Percentiles rank a stretch among this genome's conserved stretches.
These are phyloP conservation scores for Lasiodiplodia sp. DNA, from an alignment of 2,329 filamentous ascomycete genomes.

Conservation along the genomic window DNA sequence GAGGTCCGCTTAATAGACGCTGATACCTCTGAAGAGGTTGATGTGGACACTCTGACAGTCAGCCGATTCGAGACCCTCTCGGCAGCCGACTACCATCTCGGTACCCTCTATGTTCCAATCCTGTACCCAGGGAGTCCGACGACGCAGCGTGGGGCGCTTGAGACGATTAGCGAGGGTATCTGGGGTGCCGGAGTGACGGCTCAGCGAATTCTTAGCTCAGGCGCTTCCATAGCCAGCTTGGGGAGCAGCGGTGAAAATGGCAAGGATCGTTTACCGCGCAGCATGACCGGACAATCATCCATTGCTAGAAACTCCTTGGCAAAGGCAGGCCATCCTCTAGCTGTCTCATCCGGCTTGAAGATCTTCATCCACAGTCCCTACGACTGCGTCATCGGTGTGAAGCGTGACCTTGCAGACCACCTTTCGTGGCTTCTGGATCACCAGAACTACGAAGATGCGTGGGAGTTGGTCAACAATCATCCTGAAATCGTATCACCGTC, in stretches of 20 bases:
- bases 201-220: slow-evolving; percentile 84
- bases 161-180: slow-evolving; percentile 77
- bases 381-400: slow-evolving; percentile 91
- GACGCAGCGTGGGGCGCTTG: slow-evolving; percentile 73
- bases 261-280: slow-evolving; percentile 14
- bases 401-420: slow-evolving; percentile 85
- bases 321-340: slow-evolving; percentile 55
- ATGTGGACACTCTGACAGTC: slow-evolving; percentile 84
- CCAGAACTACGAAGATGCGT: slow-evolving; percentile 82
- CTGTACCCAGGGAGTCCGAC: slow-evolving; percentile 64
- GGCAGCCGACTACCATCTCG: slow-evolving; percentile 90
- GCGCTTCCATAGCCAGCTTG: slow-evolving; percentile 71
- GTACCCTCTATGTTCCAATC: slow-evolving; percentile 78
- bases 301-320: slow-evolving; percentile 9
- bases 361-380: slow-evolving; percentile 97
- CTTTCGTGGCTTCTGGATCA: slow-evolving; percentile 84
- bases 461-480: slow-evolving; percentile 87
- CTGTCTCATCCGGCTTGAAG: slow-evolving; percentile 68
- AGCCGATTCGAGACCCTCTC: slow-evolving; percentile 87
- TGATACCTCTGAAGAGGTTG: slow-evolving; percentile 79
- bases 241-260: slow-evolving; percentile 49
- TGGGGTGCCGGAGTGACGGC: slow-evolving; percentile 93
- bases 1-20: slow-evolving; percentile 93
- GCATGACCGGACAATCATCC: slow-evolving; percentile 33
- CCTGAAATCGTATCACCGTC: slow-evolving; percentile 66